Evolutionary conservation across 2,329 filamentous ascomycete species (phyloP), one percentile per base, ranked within the genome.

Genomic region (Hirsutella minnesotensis): DNA sequence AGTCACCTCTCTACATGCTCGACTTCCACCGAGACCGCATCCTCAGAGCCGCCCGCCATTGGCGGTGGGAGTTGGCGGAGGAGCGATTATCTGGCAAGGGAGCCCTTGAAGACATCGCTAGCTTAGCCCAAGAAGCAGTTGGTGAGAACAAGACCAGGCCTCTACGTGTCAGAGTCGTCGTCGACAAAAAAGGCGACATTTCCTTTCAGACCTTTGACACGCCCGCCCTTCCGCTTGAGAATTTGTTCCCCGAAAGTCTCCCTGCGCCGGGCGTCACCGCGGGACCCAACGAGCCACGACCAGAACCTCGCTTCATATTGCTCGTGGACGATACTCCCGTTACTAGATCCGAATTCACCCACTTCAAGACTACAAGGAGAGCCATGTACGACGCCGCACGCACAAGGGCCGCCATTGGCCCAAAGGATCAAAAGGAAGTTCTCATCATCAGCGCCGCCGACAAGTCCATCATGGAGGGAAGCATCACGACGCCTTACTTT

Each of bases 321-420:
- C 46, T 69, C 1, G 45, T 75, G 3, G 73, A 78, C 51, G 42
- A 44, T 9, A 44, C 49, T n/a, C 42, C 42, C n/a, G 72, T 69
- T 0, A 31, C 50, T 8, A 60, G 62, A 34, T 76, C 75, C 1
- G 72, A 77, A n/a, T 84, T 82, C 55, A 95, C 89, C 0, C 79
- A 81, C 45, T 85, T 84, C 66, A 96, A 98, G 62, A 96, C 90
- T 0, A 92, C 85, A 0, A 67, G 72, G 39, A 77, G 90, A 13
- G 65, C 68, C 9, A 69, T 79, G 57, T 96, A 96, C 59, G 76
- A 84, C 38, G 66, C 65, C 3, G 85, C 87, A 1, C 76, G 88
- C 9, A 55, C 64, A 21, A 72, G 85, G 13, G 75, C 73, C 1
- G 65, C 66, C 0, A 77, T 90, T 39, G 56, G 48, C 36, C 62